Conservation (phyloP, 768 basidiomycete genomes). For the Kwoniella botswanensis region DNA sequence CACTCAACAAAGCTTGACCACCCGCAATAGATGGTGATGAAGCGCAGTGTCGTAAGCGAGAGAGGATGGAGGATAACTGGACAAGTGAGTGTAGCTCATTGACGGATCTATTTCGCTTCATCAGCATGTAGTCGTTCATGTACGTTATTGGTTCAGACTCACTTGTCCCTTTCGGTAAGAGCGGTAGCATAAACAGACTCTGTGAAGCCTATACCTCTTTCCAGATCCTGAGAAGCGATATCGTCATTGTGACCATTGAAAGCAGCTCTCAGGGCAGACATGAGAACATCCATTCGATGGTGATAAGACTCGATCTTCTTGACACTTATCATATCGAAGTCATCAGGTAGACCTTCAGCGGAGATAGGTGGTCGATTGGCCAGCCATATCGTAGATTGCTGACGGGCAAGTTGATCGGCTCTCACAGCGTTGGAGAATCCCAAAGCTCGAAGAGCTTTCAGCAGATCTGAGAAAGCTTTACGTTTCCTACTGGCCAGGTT, state of each 20-base stretch:
- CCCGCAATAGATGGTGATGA: slow-evolving; percentile 26
- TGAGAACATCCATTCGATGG: slow-evolving; percentile 65
- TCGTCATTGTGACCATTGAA: slow-evolving; percentile 78
- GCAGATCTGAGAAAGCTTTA: slow-evolving; percentile 85
- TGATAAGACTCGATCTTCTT: slow-evolving; percentile 50
- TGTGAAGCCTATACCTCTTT: slow-evolving; percentile 74
- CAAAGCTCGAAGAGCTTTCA: slow-evolving; percentile 81
- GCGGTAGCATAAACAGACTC: slow-evolving; percentile 78
- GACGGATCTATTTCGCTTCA: slow-evolving; percentile 1
- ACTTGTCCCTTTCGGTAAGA: slow-evolving; percentile 70
- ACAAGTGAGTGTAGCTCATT: slow-evolving; percentile 13
- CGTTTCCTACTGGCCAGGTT: slow-evolving; percentile 79
- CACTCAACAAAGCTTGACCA: not conserved
- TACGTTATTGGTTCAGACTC: slow-evolving; percentile 47
- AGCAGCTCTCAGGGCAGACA: slow-evolving; percentile 70
- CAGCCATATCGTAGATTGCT: slow-evolving; percentile 47
- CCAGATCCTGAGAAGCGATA: slow-evolving; percentile 82
- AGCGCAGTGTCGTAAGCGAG: slow-evolving; percentile 27
- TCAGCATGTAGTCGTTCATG: not conserved
- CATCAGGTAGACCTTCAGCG: slow-evolving; percentile 17
- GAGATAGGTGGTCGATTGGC: slow-evolving; percentile 32
- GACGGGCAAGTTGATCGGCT: slow-evolving; percentile 68
- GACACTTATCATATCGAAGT: slow-evolving; percentile 12
- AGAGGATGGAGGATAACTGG: slow-evolving; percentile 15
- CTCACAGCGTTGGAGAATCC: slow-evolving; percentile 77